Conservation (phyloP, 202 grass and related monocot genomes). For the Dendrocalamus latiflorus region DNA sequence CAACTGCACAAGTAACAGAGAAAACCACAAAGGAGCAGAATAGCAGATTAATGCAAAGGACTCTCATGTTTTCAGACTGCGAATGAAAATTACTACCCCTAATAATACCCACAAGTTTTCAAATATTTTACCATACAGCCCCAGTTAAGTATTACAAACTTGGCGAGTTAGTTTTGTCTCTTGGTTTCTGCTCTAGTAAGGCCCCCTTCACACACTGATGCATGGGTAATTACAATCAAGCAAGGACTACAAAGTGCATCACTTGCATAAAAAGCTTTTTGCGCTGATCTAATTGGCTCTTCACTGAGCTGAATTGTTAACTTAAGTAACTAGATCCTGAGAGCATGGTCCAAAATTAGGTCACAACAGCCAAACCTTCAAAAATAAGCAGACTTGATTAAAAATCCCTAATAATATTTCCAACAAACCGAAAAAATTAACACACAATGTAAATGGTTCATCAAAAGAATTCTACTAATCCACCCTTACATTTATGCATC, state of each 20-base stretch:
- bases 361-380: neutral
- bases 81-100: neutral
- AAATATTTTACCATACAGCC: neutral
- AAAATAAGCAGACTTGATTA: neutral
- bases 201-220: neutral
- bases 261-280: neutral
- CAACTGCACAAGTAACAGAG: constrained; percentile 1
- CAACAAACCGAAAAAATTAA: neutral
- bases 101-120: neutral
- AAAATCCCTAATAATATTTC: neutral
- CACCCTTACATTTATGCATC: neutral
- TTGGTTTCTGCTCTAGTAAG: neutral
- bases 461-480: neutral
- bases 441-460: neutral
- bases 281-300: neutral
- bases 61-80: neutral
- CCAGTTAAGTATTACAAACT: neutral
- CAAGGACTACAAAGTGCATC: neutral
- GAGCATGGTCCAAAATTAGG: neutral
- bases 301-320: neutral
- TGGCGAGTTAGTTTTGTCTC: neutral
- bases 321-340: neutral
- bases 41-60: neutral
- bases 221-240: neutral
- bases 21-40: neutral